phyloP scores from a whole-genome alignment of 441 rosid species.

The Pelargonium myrrhifolium region DNA sequence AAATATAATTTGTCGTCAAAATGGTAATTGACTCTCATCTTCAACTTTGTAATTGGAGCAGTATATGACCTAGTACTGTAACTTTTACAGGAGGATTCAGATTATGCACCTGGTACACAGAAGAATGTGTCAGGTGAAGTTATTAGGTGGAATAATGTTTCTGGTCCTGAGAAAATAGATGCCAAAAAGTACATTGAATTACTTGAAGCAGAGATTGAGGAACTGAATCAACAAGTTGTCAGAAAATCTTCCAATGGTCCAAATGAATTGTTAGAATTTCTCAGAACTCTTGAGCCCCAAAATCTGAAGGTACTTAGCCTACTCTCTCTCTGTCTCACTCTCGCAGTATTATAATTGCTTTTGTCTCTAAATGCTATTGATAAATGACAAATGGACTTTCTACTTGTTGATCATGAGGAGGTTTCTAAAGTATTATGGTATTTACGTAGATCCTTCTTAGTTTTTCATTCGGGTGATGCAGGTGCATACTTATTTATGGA shows the following conservation, averaged over 20 bases:
- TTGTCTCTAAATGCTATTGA: no score
- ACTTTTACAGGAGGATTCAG: conserved; percentile 45
- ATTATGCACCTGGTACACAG: conserved; percentile 87
- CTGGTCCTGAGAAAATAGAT: conserved; percentile 86
- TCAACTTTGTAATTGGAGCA: not conserved
- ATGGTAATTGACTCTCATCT: not conserved
- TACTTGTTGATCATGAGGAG: conserved; percentile 3
- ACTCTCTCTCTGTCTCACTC: not conserved
- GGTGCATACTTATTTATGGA: not conserved
- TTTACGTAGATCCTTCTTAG: no score
- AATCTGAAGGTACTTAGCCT: conserved; percentile 61
- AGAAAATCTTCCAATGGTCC: conserved; percentile 55
- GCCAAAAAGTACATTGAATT: conserved; percentile 86
- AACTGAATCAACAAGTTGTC: conserved; percentile 69
- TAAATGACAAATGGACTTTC: no score
- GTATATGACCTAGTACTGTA: conserved; percentile 11
- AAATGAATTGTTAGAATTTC: conserved; percentile 80
- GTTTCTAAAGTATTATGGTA: not conserved
- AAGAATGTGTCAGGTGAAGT: conserved; percentile 94
- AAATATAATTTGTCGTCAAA: not conserved
- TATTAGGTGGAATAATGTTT: conserved; percentile 77
- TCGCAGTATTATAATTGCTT: no score
- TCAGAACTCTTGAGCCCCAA: conserved; percentile 88
- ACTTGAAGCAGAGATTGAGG: conserved; percentile 93
- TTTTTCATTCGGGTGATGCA: not conserved